phyloP scores from a whole-genome alignment of 768 basidiomycete genomes.

The Kwoniella bestiolae region DNA sequence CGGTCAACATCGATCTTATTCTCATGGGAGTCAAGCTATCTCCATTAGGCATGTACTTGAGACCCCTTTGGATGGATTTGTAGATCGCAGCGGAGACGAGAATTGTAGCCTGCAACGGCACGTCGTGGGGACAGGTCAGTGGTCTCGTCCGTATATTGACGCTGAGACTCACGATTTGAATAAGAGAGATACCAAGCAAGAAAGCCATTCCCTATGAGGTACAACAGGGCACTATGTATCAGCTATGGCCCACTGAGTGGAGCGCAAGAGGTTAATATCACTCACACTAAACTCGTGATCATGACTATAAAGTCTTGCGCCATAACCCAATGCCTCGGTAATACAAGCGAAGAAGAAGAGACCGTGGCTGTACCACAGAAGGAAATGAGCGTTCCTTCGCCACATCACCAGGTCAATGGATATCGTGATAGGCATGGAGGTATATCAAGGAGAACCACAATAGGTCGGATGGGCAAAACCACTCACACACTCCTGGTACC shows the following conservation, averaged over 20 bases:
- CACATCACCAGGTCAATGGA: background rate
- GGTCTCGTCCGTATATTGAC: background rate
- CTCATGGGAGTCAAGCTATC: constrained; percentile 36
- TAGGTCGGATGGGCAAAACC: no score
- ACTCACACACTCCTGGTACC: constrained; percentile 41
- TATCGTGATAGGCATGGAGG: background rate
- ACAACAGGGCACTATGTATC: background rate
- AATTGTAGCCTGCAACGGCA: constrained; percentile 38
- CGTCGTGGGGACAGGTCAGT: background rate
- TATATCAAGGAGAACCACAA: no score
- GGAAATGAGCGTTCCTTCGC: background rate
- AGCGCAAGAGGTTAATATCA: constrained; percentile 5
- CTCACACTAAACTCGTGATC: constrained; percentile 21
- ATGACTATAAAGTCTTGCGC: constrained; percentile 38
- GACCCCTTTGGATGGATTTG: constrained; percentile 38
- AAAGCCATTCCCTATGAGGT: constrained; percentile 32
- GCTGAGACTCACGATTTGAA: constrained; percentile 34
- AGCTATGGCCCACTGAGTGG: background rate
- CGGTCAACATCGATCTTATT: constrained; percentile 35
- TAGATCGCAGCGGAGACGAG: constrained; percentile 40
- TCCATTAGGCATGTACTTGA: constrained; percentile 42
- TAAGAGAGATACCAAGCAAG: constrained; percentile 28
- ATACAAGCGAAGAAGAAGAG: constrained; percentile 29
- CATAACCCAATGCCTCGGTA: constrained; percentile 40
- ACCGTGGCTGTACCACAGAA: constrained; percentile 18